Evolutionary conservation across 306 rosid genomes (phyloP).

Genomic region (peach (Prunus persica)): DNA sequence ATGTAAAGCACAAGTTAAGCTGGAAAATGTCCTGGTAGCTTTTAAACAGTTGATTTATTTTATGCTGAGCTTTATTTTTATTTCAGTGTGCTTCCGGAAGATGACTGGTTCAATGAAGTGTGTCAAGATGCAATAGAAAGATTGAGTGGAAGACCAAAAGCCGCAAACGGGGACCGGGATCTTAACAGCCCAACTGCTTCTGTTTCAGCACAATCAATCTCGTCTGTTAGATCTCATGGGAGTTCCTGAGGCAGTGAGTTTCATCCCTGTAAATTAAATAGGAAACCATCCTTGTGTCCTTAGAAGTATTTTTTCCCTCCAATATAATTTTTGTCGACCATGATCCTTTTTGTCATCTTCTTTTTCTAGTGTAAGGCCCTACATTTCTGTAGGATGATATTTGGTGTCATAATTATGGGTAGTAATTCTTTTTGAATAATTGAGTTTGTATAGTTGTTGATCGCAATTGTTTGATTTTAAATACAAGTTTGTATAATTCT

Average conservation of each 20-base stretch:
- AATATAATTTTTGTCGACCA: slow-evolving; percentile 17
- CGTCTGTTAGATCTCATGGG: slow-evolving; percentile 87
- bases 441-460: slow-evolving; percentile 51
- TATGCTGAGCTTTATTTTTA: slow-evolving; percentile 9
- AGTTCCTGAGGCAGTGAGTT: slow-evolving; percentile 54
- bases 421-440: slow-evolving; percentile 20
- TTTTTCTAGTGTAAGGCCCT: slow-evolving; percentile 14
- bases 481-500: slow-evolving; percentile 36
- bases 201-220: slow-evolving; percentile 89
- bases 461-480: slow-evolving; percentile 33
- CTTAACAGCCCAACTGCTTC: slow-evolving; percentile 95
- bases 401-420: slow-evolving; percentile 19
- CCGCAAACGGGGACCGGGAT: slow-evolving; percentile 76
- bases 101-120: slow-evolving; percentile 86
- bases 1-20: too few relatives aligned
- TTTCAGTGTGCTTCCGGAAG: slow-evolving; percentile 80
- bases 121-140: slow-evolving; percentile 88
- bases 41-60: background rate
- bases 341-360: background rate
- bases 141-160: slow-evolving; percentile 85
- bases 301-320: background rate
- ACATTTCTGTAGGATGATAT: slow-evolving; percentile 18
- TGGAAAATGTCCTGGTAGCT: too few relatives aligned
- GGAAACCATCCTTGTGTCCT: slow-evolving; percentile 26
- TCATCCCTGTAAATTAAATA: slow-evolving; percentile 42